Evolutionary conservation across 2,329 filamentous ascomycete species (phyloP), one percentile per base, ranked within the genome.

Genomic region (Chlorencoelia australis): DNA sequence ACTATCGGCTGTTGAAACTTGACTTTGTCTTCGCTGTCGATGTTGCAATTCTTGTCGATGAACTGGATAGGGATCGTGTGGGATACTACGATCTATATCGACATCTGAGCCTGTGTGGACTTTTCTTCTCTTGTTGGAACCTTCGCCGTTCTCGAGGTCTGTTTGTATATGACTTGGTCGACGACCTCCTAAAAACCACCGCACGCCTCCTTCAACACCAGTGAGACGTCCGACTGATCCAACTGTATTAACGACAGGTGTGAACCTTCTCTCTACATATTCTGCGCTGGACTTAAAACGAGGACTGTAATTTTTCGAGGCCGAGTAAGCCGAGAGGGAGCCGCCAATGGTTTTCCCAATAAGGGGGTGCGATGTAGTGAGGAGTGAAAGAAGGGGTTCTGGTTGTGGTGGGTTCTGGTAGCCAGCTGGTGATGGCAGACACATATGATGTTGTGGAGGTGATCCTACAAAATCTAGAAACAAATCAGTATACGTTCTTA

Each of bases 271-370:
- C 59, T 96, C 89, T 14, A 95, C 79, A 51, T 93, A 86, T 57
- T 94, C 86, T 32, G 85, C 89, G 42, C 87, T 76, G n/a, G 83
- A 82, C 58, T 84, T 87, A 55, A 95, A 85, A 2, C 82, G 74
- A 0, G 89, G 87, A 1, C 86, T 93, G 52, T 89, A 93, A 48
- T 88, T 85, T 60, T 96, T 95, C 8, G 84, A 87, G 3, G 73
- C 79, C 18, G 82, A 80, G 57, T 96, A 96, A 1, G 84, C 85
- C 1, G 82, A 86, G 6, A 89, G 73, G 0, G 87, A 89, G 35
- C 80, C 79, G 47, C 84, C 85, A 49, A 94, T 88, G 0, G 87
- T 86, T 18, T 77, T 85, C 7, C 84, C 86, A 11, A 95, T 72
- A 43, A 93, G 68, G 1, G 89, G 89, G 54, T 95, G 87, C 1